phyloP scores from a whole-genome alignment of 177 flowering plant species.

The Vitis hybrid region DNA sequence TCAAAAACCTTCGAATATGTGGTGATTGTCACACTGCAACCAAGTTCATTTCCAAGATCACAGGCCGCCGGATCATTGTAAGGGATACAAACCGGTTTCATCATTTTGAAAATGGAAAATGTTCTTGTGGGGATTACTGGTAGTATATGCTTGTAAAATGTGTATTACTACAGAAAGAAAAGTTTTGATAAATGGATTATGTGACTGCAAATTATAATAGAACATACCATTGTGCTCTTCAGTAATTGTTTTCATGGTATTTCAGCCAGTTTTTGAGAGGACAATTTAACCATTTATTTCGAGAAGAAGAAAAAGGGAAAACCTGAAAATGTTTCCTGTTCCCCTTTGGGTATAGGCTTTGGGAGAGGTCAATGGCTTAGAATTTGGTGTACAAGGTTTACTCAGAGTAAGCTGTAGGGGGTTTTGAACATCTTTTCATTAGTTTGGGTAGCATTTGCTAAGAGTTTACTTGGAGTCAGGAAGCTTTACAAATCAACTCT shows the following conservation, averaged over 20 bases:
- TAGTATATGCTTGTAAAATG: constrained; percentile 2
- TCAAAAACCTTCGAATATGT: constrained; percentile 32
- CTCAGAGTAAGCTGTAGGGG: too few relatives aligned
- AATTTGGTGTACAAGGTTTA: too few relatives aligned
- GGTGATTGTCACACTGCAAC: constrained; percentile 34
- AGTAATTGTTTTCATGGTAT: not conserved
- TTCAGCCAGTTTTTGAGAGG: not conserved
- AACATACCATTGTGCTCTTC: not conserved
- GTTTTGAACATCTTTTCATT: too few relatives aligned
- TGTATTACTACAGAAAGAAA: not conserved
- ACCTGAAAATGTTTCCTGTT: too few relatives aligned
- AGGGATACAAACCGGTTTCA: constrained; percentile 36
- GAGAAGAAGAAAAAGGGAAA: too few relatives aligned
- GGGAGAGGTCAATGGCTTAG: too few relatives aligned
- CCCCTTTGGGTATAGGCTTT: too few relatives aligned
- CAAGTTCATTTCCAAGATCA: constrained; percentile 30
- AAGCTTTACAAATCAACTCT: too few relatives aligned
- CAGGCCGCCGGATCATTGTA: constrained; percentile 22
- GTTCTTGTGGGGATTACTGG: constrained; percentile 35
- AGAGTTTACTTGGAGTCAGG: too few relatives aligned
- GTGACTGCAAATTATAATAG: not conserved
- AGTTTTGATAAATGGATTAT: not conserved
- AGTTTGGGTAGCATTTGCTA: too few relatives aligned
- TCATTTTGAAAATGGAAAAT: constrained; percentile 31
- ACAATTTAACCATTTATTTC: too few relatives aligned